Evolutionary conservation across 495 filamentous ascomycete species (phyloP).

Genomic region (Xylaria grammica): DNA sequence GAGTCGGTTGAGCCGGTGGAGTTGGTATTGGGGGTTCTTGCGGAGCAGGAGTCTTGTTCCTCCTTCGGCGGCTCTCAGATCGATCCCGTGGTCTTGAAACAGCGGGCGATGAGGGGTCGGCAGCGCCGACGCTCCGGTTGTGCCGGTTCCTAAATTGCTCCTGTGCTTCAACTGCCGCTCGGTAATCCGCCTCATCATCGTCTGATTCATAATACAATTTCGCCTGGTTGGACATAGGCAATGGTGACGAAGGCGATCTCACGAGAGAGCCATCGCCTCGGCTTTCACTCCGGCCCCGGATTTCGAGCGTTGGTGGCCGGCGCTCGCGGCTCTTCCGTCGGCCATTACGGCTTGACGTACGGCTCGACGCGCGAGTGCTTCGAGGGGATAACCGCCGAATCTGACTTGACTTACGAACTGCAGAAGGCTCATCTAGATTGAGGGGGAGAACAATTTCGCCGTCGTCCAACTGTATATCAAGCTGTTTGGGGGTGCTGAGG

Average conservation of each 20-base stretch:
- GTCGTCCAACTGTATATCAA: constrained; percentile 25
- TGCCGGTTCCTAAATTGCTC: constrained; percentile 65
- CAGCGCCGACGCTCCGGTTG: constrained; percentile 60
- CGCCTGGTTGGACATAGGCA: constrained; percentile 64
- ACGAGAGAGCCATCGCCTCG: constrained; percentile 62
- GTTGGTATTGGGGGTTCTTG: constrained; percentile 29
- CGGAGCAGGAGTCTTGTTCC: constrained; percentile 37
- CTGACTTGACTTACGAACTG: constrained; percentile 46
- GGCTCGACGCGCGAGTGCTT: constrained; percentile 45
- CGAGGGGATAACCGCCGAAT: constrained; percentile 45
- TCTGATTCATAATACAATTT: constrained; percentile 42
- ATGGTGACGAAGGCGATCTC: constrained; percentile 80
- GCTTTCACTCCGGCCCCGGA: constrained; percentile 55
- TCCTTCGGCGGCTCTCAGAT: constrained; percentile 56
- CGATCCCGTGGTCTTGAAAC: constrained; percentile 49
- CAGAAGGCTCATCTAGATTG: constrained; percentile 44
- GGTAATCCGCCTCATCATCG: constrained; percentile 66
- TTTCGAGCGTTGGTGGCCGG: constrained; percentile 57
- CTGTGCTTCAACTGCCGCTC: constrained; percentile 63
- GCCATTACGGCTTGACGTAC: constrained; percentile 49
- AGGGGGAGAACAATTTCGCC: constrained; percentile 21
- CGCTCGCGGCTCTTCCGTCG: constrained; percentile 58
- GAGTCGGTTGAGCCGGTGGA: constrained; percentile 31
- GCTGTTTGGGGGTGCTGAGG: constrained; percentile 52
- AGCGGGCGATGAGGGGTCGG: constrained; percentile 51